Conservation (phyloP, 2,329 filamentous ascomycete genomes). For the Cordyceps fumosorosea region DNA sequence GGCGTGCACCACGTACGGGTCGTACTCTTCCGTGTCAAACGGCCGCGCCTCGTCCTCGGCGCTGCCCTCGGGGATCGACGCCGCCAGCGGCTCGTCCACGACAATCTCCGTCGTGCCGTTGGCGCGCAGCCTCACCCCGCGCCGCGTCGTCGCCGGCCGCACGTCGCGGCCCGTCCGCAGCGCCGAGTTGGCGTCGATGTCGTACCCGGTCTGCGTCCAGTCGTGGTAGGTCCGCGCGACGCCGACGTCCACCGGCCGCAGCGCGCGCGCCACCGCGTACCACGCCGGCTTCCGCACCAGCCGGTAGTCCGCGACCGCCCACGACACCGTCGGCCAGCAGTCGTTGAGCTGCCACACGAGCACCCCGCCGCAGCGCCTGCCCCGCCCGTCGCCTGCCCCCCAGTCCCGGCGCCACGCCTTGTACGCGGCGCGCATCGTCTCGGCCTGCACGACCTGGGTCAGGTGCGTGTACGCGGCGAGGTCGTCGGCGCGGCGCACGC, state of each 20-base stretch:
- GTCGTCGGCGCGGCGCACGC: constrained; percentile 43
- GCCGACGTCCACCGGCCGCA: constrained; percentile 54
- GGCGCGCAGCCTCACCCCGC: constrained; percentile 20
- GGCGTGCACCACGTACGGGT: constrained; percentile 42
- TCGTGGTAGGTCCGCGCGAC: constrained; percentile 39
- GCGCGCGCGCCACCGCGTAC: constrained; percentile 45
- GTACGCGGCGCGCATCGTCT: constrained; percentile 46
- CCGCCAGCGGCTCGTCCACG: constrained; percentile 15
- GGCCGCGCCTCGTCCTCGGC: constrained; percentile 14
- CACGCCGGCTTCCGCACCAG: constrained; percentile 57
- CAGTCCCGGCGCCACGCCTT: constrained; percentile 56
- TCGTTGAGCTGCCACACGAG: constrained; percentile 67
- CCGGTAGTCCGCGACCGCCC: constrained; percentile 59
- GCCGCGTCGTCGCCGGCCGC: constrained; percentile 18
- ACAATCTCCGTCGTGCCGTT: constrained; percentile 36
- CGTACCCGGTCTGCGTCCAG: constrained; percentile 30
- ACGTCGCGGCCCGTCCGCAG: constrained; percentile 33
- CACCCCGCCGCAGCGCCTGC: constrained; percentile 52
- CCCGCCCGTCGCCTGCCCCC: constrained; percentile 45
- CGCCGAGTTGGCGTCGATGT: constrained; percentile 16
- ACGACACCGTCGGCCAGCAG: constrained; percentile 61
- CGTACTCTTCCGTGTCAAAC: constrained; percentile 31
- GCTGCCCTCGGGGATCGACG: neutral
- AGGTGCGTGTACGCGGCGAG: constrained; percentile 71
- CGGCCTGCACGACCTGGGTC: constrained; percentile 48